Conservation (phyloP, 2,329 filamentous ascomycete genomes). For the Colletotrichum sp. region DNA sequence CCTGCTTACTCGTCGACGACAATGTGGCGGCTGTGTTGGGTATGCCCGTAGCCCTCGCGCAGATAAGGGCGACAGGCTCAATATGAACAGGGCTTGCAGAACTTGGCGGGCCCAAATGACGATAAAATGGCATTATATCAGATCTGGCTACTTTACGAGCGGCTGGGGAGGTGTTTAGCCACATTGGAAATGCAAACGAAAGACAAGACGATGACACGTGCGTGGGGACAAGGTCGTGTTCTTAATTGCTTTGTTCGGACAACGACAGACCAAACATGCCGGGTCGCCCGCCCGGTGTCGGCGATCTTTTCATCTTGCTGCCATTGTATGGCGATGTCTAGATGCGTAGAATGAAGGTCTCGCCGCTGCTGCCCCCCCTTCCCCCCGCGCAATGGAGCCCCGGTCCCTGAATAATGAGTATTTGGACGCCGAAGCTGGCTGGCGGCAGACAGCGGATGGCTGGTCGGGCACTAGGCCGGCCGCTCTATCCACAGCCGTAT, state of each 20-base stretch:
- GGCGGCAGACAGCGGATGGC: background rate
- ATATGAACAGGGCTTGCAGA: background rate
- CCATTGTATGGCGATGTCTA: background rate
- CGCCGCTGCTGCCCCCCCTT: background rate
- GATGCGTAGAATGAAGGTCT: background rate
- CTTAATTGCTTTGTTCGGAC: slow-evolving; percentile 38
- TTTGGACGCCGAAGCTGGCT: background rate
- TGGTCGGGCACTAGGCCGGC: background rate
- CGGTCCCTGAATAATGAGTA: background rate
- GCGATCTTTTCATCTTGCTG: slow-evolving; percentile 29
- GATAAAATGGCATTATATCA: background rate
- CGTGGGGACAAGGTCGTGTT: background rate
- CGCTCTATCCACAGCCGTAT: background rate
- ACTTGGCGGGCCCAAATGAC: background rate
- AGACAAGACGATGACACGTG: background rate
- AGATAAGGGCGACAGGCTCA: background rate
- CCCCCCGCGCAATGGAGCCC: background rate
- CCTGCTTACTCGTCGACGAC: slow-evolving; percentile 9
- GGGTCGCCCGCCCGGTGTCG: slow-evolving; percentile 14
- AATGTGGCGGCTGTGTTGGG: background rate
- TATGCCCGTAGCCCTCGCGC: background rate
- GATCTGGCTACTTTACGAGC: background rate
- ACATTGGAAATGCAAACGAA: background rate
- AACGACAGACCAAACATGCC: slow-evolving; percentile 41
- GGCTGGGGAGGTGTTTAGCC: background rate